Base-by-base conservation (phyloP, 257 asterid genomes). In the Thymus quinquecostatus region DNA sequence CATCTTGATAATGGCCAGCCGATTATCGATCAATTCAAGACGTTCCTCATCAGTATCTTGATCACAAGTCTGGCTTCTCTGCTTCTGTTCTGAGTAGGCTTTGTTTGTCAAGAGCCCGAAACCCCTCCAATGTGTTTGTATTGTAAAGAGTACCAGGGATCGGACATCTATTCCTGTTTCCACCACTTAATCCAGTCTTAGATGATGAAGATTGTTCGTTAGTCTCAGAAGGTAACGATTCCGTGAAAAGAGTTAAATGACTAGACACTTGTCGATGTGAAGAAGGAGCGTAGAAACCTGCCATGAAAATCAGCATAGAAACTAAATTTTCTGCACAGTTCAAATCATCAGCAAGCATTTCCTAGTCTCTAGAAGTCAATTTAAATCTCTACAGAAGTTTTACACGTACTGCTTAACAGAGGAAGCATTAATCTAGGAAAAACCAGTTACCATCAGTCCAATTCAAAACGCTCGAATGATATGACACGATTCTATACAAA, bases 221-320 rank as follows among this genome's bases (percentile, higher is more conserved):
- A 38, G 77, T 79, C 69, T 88, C 95, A 34, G 75, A 67, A 47
- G 97, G 97, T 57, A 94, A 84, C 6, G 99, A 94, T 76, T 91
- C 99, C 21, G 95, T 68, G 62, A 85, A 82, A 78, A 91, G 95
- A 51, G 97, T 91, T 67, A 94, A 80, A 80, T 74, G 96, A 77
- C 82, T 89, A 29, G 99, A 79, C 47, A 94, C 88, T 77, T 85
- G 86, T 53, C 56, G 78, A 79, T 84, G 89, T 5, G 97, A 86
- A 77, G 97, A 89, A 59, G 97, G 99, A 58, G 99, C 92, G 79
- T 77, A 88, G 77, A 83, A 94, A 69, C 99, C 97, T 94, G 90
- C 56, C 74, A 85, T 14, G 74, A 41, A 53, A 73, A 57, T 64
- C 56, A 8, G 21, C 41, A 73, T 32, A 78, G 71, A 62, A 34